A percentile compares a stretch with the other conserved stretches of the same genome.
Conservation (phyloP, 2,329 filamentous ascomycete species). For the Trichoderma sp. region DNA sequence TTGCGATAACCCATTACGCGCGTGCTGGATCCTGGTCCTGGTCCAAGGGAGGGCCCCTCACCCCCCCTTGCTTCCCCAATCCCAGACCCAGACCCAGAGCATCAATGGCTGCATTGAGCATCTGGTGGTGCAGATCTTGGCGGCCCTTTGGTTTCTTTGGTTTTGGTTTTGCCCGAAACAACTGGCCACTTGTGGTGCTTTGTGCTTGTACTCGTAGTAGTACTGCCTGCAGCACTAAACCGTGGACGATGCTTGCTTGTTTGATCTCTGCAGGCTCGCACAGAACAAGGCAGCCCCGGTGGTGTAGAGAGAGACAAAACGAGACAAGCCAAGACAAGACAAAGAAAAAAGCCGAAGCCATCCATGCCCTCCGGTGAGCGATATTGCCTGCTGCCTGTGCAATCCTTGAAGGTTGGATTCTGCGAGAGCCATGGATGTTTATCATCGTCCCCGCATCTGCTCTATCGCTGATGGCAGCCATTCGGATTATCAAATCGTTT, state of each 20-base stretch:
- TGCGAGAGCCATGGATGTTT: not conserved
- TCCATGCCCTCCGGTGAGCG: not conserved
- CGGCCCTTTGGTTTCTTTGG: conserved; percentile 1
- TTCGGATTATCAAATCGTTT: conserved; percentile 16
- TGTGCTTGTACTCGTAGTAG: not conserved
- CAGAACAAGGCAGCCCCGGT: not conserved
- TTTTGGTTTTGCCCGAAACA: conserved; percentile 1
- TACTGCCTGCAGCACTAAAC: not conserved
- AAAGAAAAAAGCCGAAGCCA: not conserved
- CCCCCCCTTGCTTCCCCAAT: conserved; percentile 12
- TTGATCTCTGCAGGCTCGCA: not conserved
- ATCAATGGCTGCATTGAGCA: conserved; percentile 1
- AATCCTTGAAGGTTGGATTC: not conserved
- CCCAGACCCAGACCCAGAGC: not conserved
- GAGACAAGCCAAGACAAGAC: not conserved
- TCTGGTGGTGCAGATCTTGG: conserved; percentile 12
- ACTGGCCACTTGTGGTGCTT: not conserved
- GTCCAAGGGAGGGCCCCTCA: not conserved
- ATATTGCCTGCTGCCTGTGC: not conserved
- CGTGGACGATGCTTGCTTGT: not conserved
- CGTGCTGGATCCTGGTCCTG: conserved; percentile 6
- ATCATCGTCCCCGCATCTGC: conserved; percentile 2
- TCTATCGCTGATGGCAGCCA: not conserved
- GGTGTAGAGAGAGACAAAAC: not conserved
- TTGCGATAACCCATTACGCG: conserved; percentile 12